phyloP scores from a whole-genome alignment of 768 basidiomycete genomes.

The Panaeolus papilionaceus region DNA sequence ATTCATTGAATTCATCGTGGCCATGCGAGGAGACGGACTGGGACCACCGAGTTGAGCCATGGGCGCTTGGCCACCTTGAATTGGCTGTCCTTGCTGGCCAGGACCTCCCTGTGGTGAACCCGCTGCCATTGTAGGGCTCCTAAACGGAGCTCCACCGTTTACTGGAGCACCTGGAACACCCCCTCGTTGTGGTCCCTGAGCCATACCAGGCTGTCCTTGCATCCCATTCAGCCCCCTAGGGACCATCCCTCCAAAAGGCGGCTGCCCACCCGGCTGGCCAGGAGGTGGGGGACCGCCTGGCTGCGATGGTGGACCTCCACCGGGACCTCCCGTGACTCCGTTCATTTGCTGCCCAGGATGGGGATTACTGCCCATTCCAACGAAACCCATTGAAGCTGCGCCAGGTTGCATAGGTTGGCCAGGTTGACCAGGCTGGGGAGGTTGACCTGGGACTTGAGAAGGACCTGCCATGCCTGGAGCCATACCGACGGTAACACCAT shows the following conservation, averaged over 20 bases:
- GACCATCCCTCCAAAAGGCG: constrained; percentile 6
- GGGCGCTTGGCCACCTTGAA: constrained; percentile 26
- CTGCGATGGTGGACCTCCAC: constrained; percentile 21
- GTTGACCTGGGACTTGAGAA: constrained; percentile 22
- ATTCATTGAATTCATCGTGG: constrained; percentile 18
- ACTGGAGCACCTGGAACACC: constrained; percentile 20
- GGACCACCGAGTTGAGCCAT: constrained; percentile 23
- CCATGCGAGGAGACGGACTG: constrained; percentile 23
- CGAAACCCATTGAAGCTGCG: constrained; percentile 16
- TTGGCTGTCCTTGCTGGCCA: constrained; percentile 23
- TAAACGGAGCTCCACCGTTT: constrained; percentile 32
- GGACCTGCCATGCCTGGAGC: constrained; percentile 27
- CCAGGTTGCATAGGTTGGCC: constrained; percentile 22
- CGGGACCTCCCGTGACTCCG: constrained; percentile 23
- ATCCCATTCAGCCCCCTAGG: constrained; percentile 12
- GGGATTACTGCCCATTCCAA: constrained; percentile 20
- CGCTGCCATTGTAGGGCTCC: constrained; percentile 53
- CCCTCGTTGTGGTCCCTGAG: constrained; percentile 5
- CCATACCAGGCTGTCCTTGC: constrained; percentile 18
- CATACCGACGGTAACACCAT: constrained; percentile 28
- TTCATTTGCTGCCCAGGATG: constrained; percentile 21
- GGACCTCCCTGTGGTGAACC: constrained; percentile 35
- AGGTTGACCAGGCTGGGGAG: constrained; percentile 31
- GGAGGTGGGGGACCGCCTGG: neutral
- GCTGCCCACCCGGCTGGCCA: neutral